These are phyloP conservation scores for Urostyla sp. DNA, from an alignment of 73 alveolate genomes.

Conservation along the genomic window DNA sequence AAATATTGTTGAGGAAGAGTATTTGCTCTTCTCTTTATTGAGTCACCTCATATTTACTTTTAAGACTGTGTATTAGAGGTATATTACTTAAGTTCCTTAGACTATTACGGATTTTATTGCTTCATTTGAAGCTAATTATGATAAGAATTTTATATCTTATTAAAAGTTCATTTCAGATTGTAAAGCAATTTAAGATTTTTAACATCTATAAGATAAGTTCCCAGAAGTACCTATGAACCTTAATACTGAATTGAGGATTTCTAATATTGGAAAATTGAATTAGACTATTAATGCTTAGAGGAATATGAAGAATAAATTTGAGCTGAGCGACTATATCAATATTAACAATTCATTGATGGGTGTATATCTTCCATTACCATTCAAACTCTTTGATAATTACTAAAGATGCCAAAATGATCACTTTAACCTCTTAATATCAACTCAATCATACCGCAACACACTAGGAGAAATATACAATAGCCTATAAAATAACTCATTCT, in stretches of 20 bases:
- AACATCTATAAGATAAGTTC: background rate
- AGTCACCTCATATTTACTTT: slow-evolving; percentile 16
- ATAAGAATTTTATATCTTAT: background rate
- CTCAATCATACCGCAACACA: background rate
- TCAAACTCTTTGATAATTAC: background rate
- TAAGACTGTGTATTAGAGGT: slow-evolving; percentile 35
- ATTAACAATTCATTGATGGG: slow-evolving; percentile 2
- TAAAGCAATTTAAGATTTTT: background rate
- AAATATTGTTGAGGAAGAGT: slow-evolving; percentile 30
- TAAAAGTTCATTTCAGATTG: background rate
- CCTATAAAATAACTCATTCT: background rate
- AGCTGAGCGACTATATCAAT: slow-evolving; percentile 7
- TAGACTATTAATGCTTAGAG: background rate
- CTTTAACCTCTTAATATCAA: slow-evolving; percentile 9
- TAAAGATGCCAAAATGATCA: background rate
- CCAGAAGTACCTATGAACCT: slow-evolving; percentile 21
- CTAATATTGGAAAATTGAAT: slow-evolving; percentile 19
- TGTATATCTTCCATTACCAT: slow-evolving; percentile 32
- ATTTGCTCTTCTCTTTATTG: slow-evolving; percentile 1
- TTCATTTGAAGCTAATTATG: slow-evolving; percentile 1
- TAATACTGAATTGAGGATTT: background rate
- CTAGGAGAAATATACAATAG: background rate
- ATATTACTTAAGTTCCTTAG: background rate
- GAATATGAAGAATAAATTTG: background rate
- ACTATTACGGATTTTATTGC: background rate